Percentiles rank a stretch among this genome's conserved stretches.
phyloP scores from a whole-genome alignment of 2,329 filamentous ascomycete genomes.

The Ophiostoma australiae region DNA sequence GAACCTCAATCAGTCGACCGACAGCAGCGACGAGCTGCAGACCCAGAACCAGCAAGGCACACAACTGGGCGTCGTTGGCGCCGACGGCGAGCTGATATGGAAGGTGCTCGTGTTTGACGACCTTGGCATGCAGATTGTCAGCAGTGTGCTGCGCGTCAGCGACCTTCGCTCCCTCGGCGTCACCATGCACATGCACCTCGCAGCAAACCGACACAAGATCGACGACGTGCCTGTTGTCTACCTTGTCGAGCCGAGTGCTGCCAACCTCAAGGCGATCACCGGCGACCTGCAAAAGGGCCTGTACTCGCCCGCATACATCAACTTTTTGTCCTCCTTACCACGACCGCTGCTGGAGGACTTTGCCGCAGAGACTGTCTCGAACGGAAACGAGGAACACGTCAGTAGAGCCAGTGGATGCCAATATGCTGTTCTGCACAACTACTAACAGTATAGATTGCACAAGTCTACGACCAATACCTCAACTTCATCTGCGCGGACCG shows the following conservation, averaged over 20 bases:
- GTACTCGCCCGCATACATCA: conserved; percentile 91
- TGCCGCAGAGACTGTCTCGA: conserved; percentile 76
- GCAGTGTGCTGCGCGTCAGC: conserved; percentile 88
- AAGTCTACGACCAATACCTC: conserved; percentile 93
- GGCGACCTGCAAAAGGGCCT: conserved; percentile 79
- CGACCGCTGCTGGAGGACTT: conserved; percentile 91
- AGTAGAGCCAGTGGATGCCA: conserved; percentile 10
- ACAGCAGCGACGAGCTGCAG: conserved; percentile 52
- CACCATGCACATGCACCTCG: conserved; percentile 89
- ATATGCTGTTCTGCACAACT: neutral
- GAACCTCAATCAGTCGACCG: conserved; percentile 74
- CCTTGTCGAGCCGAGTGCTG: conserved; percentile 79
- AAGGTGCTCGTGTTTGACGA: conserved; percentile 96
- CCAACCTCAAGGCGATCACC: conserved; percentile 79
- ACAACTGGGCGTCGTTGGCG: conserved; percentile 68
- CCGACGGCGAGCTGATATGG: conserved; percentile 91
- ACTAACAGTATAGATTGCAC: conserved; percentile 61
- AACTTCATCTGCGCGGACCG: conserved; percentile 97
- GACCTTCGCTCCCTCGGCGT: conserved; percentile 92
- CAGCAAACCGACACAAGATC: conserved; percentile 77
- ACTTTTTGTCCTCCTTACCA: conserved; percentile 91
- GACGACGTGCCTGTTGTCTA: conserved; percentile 96
- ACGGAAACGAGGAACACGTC: conserved; percentile 67
- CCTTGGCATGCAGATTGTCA: conserved; percentile 87
- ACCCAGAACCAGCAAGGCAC: conserved; percentile 47